phyloP scores from a whole-genome alignment of 2,329 filamentous ascomycete species.

The Paecilomyces variotii region DNA sequence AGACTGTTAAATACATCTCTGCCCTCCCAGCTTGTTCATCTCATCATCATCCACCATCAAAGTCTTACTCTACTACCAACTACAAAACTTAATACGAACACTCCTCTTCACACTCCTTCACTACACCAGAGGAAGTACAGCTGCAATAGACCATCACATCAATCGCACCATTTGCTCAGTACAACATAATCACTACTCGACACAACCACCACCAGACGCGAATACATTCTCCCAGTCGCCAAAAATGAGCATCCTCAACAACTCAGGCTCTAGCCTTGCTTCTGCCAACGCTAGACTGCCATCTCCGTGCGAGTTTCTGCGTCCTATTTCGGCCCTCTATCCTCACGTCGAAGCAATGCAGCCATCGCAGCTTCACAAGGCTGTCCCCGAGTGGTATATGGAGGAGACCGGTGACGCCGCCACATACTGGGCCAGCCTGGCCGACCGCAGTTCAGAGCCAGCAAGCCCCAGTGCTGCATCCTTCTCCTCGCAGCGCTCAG shows the following conservation, averaged over 20 bases:
- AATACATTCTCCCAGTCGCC: background rate
- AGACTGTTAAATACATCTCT: background rate
- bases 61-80: background rate
- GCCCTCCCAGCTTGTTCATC: background rate
- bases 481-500: background rate
- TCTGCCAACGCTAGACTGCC: background rate
- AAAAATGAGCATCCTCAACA: background rate
- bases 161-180: background rate
- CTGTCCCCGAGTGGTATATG: background rate
- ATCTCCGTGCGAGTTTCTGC: background rate
- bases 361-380: background rate
- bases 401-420: background rate
- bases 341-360: background rate
- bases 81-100: background rate
- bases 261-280: background rate
- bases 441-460: background rate
- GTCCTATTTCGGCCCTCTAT: background rate
- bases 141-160: background rate
- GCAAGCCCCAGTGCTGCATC: background rate
- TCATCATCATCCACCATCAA: background rate
- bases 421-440: background rate
- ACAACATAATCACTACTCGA: background rate
- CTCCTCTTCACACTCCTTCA: background rate
- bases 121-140: background rate
- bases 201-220: background rate